Percentiles rank a stretch among this genome's conserved stretches.
Evolutionary conservation across 345 rosid species (phyloP).

Genomic region (Aquilaria sinensis): DNA sequence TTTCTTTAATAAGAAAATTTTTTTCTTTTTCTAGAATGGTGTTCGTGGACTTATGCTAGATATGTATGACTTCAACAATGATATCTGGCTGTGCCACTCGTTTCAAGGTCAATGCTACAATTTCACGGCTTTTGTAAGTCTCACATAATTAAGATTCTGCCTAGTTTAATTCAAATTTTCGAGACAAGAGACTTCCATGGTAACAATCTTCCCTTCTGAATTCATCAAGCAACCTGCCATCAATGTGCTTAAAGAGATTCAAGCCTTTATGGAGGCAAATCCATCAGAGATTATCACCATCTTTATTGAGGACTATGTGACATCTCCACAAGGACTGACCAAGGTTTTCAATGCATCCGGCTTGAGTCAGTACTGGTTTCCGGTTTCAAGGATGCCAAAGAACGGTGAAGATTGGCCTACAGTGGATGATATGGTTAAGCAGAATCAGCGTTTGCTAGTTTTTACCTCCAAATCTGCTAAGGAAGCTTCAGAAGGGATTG

Average conservation of each 20-base stretch:
- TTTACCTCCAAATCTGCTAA: constrained; percentile 71
- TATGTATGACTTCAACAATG: constrained; percentile 74
- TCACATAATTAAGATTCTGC: neutral
- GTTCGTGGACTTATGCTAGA: constrained; percentile 94
- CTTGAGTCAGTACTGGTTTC: constrained; percentile 57
- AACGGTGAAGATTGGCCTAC: constrained; percentile 88
- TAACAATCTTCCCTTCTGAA: neutral
- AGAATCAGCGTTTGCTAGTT: constrained; percentile 77
- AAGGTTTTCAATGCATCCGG: constrained; percentile 84
- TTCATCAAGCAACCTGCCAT: constrained; percentile 74
- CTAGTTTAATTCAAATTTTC: constrained; percentile 1
- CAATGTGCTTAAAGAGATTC: constrained; percentile 70
- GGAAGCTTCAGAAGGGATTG: constrained; percentile 88
- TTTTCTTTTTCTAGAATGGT: constrained; percentile 57
- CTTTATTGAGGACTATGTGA: constrained; percentile 91
- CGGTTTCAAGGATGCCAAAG: constrained; percentile 75
- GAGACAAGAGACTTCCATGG: neutral
- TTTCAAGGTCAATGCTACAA: constrained; percentile 57
- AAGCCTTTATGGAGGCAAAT: constrained; percentile 55
- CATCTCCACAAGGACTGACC: constrained; percentile 60
- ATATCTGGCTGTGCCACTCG: constrained; percentile 93
- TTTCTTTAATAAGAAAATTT: constrained; percentile 10
- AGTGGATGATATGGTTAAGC: constrained; percentile 77
- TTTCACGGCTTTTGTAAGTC: constrained; percentile 81
- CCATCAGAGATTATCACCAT: constrained; percentile 85